A percentile compares a stretch with the other conserved stretches of the same genome.
phyloP scores from a whole-genome alignment of 2,329 filamentous ascomycete genomes.

The Clonostachys sp. region DNA sequence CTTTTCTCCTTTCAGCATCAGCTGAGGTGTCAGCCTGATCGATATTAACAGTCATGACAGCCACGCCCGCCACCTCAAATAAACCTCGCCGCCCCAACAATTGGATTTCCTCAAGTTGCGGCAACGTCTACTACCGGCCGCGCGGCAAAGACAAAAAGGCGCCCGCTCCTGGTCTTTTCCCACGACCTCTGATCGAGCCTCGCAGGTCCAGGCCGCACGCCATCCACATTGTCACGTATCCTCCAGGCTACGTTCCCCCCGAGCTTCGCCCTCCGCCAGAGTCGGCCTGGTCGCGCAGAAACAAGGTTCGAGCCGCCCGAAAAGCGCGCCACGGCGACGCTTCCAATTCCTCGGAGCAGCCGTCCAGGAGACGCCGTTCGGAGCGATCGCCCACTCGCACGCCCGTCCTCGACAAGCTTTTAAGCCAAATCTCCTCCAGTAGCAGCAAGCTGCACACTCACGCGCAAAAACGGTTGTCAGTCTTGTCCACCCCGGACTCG shows the following conservation, averaged over 20 bases:
- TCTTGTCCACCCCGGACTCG: not conserved
- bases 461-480: not conserved
- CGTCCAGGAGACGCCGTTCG: too few relatives aligned
- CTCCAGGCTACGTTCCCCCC: slow-evolving; percentile 35
- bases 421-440: too few relatives aligned
- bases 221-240: slow-evolving; percentile 36
- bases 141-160: slow-evolving; percentile 3
- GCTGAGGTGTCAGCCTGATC: too few relatives aligned
- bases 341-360: too few relatives aligned
- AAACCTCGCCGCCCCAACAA: slow-evolving; percentile 2
- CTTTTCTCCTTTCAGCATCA: too few relatives aligned
- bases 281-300: slow-evolving; percentile 3
- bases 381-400: too few relatives aligned
- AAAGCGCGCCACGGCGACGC: slow-evolving; percentile 1
- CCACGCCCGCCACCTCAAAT: too few relatives aligned
- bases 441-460: too few relatives aligned
- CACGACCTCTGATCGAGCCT: slow-evolving; percentile 30
- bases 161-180: slow-evolving; percentile 13
- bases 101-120: slow-evolving; percentile 13
- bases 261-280: slow-evolving; percentile 32
- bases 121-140: slow-evolving; percentile 21
- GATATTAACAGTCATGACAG: too few relatives aligned
- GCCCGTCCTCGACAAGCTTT: too few relatives aligned
- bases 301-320: slow-evolving; percentile 4
- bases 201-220: slow-evolving; percentile 31